Evolutionary conservation across 352 stramenopile species (phyloP), one percentile per base, ranked within the genome.

Genomic region (Phytophthora vignae): DNA sequence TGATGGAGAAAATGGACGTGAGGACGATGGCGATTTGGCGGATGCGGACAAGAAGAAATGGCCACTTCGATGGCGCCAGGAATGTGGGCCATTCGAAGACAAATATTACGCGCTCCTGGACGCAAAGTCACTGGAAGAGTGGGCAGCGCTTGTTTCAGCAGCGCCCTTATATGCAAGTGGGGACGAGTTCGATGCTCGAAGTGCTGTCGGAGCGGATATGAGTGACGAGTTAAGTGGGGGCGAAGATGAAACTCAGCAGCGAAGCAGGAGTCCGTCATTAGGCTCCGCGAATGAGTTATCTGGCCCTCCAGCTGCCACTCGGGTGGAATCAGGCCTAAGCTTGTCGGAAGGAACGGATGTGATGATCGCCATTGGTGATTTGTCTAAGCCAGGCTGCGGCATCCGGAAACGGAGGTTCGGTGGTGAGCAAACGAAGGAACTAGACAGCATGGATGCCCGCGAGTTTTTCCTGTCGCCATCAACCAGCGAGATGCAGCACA

Each of bases 381-480:
- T 93, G 14, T 84, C 84, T 17, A 76, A 73, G 31, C 73, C 66
- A 40, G 68, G 40, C 12, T 73, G 74, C 49, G 75, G 72, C 29
- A 73, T 17, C 42, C 76, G 74, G 46, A 74, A 75, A 22, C 67
- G 74, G 29, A 78, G 78, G 22, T 80, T 92, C 60, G 82, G 81
- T 38, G 83, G 78, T 2, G 84, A 78, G 55, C 76, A 82, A 52
- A 78, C 81, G 40, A 78, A 69, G 49, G 79, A 81, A 58, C 68
- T 89, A 5, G 82, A 95, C 42, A 83, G 77, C 44, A 67, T 89
- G 40, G 85, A 92, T 60, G 82, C 77, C 19, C 81, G 82, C 33
- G 86, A 95, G 49, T 87, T 92, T 60, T 94, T 96, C 48, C 73
- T 96, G 14, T 94, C 86, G 33, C 88, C 87, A n/a, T 96, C 90